These are phyloP conservation scores for Calocybe gangraenosa DNA, from an alignment of 768 basidiomycete species.

Conservation along the genomic window DNA sequence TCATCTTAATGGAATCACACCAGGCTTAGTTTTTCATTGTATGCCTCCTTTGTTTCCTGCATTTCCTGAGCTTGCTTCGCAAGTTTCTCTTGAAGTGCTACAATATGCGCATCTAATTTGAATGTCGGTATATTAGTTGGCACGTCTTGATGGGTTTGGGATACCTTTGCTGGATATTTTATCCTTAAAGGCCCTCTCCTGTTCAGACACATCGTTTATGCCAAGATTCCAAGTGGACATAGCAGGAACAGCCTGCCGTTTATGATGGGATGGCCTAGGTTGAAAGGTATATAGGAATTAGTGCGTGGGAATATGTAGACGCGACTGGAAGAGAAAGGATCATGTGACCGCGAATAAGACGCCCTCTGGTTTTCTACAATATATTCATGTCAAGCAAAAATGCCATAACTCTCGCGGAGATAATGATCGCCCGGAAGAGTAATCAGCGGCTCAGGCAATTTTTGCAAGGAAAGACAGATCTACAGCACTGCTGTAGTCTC, in stretches of 20 bases:
- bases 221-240: constrained; percentile 50
- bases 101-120: constrained; percentile 42
- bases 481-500: too few relatives aligned
- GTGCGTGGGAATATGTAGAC: constrained; percentile 17
- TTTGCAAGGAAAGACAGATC: too few relatives aligned
- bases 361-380: too few relatives aligned
- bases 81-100: constrained; percentile 41
- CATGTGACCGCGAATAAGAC: constrained; percentile 30
- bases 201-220: constrained; percentile 41
- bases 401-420: too few relatives aligned
- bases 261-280: not conserved
- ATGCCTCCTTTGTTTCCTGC: constrained; percentile 35
- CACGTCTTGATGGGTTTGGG: constrained; percentile 2
- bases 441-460: too few relatives aligned
- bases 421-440: too few relatives aligned
- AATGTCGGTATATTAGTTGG: constrained; percentile 10
- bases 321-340: constrained; percentile 11
- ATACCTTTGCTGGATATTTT: constrained; percentile 48
- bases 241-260: constrained; percentile 13
- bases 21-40: constrained; percentile 45
- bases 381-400: too few relatives aligned
- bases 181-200: constrained; percentile 42
- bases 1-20: constrained; percentile 22
- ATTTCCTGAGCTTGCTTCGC: constrained; percentile 37
- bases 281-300: not conserved